Base-by-base conservation (phyloP, 1,139 yeast species). In the Sporopachydermia cereana region DNA sequence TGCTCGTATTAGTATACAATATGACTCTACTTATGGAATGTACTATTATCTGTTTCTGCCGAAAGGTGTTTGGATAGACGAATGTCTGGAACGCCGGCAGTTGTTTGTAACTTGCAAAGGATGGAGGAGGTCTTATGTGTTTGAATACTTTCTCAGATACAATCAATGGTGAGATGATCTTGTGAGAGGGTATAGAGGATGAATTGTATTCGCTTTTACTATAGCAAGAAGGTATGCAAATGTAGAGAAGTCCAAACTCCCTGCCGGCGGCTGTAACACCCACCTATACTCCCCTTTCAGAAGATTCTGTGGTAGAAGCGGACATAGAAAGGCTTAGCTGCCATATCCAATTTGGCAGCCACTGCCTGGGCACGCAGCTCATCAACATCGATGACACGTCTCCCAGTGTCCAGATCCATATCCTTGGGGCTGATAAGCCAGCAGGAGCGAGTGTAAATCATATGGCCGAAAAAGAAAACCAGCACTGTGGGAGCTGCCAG, bases 331-430 rank as follows among this genome's bases (percentile, higher is more conserved):
- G 39, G 39, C n/a, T 34, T 34, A 9, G 39, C 39, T 21, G 7
- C 17, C 39, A 34, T 34, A 16, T 5, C 39, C 39, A 12, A 12
- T 16, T 34, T n/a, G 9, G 9, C 9, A 21, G n/a, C 12, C 22
- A 16, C 20, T 12, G 17, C 22, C n/a, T 34, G 7, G 18, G 18
- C 7, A 7, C 39, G 5, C 22, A 34, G 22, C 9, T 12, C 12
- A 12, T 34, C 39, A 12, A 34, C 20, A 47, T 76, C 83, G 43
- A 73, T 63, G 47, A 72, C 77, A 55, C 80, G 68, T 50, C 77
- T 77, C 46, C 80, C 83, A 18, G 75, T 61, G 50, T 76, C 81
- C 45, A 78, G 74, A 56, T 77, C 84, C 54, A 79, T 72, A 44
- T 79, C 77, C 43, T 72, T 79, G 43, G 72, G 49, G 2, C n/a